These are phyloP conservation scores for Metschnikowia lachancei DNA, from an alignment of 805 yeast genomes.

Conservation along the genomic window DNA sequence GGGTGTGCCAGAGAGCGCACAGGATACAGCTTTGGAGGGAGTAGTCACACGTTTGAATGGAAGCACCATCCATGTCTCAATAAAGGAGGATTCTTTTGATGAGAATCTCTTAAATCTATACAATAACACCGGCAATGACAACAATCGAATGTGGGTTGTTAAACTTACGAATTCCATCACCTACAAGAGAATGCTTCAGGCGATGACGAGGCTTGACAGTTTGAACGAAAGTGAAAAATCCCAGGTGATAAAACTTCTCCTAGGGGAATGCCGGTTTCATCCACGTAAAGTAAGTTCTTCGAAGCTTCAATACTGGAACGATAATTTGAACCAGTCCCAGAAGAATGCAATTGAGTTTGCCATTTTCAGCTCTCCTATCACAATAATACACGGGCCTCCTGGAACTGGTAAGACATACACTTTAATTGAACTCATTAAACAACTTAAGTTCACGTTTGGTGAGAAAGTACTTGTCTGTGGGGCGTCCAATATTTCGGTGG, in stretches of 20 bases:
- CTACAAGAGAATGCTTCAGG: conserved; percentile 73
- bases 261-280: conserved; percentile 42
- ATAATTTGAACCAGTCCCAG: conserved; percentile 64
- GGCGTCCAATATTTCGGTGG: conserved; percentile 90
- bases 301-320: conserved; percentile 36
- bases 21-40: conserved; percentile 47
- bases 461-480: conserved; percentile 82
- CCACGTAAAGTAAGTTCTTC: conserved; percentile 20
- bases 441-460: conserved; percentile 46
- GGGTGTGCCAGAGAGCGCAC: conserved; percentile 26
- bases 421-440: conserved; percentile 74
- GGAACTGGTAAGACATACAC: conserved; percentile 87
- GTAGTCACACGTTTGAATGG: conserved; percentile 58
- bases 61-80: conserved; percentile 52
- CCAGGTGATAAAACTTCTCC: conserved; percentile 41
- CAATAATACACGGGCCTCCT: conserved; percentile 75
- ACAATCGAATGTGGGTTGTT: conserved; percentile 59
- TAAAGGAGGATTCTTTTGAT: conserved; percentile 52
- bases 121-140: conserved; percentile 40
- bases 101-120: conserved; percentile 45
- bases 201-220: conserved; percentile 64
- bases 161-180: conserved; percentile 68
- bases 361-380: conserved; percentile 50
- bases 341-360: conserved; percentile 68
- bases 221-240: conserved; percentile 34